These are phyloP conservation scores for Diaporthe humulicola DNA, from an alignment of 2,329 filamentous ascomycete genomes.

Conservation along the genomic window DNA sequence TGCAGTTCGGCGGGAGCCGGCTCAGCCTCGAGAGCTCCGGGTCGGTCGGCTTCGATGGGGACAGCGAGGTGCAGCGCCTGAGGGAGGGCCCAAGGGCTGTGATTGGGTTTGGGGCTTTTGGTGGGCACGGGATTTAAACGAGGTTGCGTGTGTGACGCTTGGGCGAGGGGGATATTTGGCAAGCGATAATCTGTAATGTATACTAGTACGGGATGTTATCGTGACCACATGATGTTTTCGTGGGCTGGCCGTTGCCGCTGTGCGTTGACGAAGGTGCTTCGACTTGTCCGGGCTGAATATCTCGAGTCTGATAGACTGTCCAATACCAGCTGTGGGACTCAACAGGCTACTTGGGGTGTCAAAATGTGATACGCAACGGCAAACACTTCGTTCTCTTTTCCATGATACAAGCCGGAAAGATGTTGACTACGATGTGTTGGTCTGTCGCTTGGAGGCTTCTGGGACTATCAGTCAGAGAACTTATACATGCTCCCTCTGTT, in stretches of 20 bases:
- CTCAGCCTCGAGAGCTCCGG: conserved; percentile 33
- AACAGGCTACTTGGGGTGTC: too few species aligned
- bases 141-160: background rate
- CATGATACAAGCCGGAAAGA: background rate
- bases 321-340: background rate
- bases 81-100: conserved; percentile 36
- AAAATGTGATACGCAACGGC: background rate
- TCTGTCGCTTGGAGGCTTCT: too few species aligned
- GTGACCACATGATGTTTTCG: background rate
- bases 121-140: background rate
- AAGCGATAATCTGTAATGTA: conserved; percentile 21
- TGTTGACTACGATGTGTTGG: background rate
- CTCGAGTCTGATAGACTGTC: background rate
- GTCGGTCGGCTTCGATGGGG: conserved; percentile 31
- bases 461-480: too few species aligned
- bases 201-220: conserved; percentile 8
- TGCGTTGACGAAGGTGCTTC: background rate
- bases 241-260: background rate
- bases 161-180: background rate
- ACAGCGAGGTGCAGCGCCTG: conserved; percentile 35
- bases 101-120: conserved; percentile 38
- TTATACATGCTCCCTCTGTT: too few species aligned
- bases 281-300: background rate
- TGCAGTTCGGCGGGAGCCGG: conserved; percentile 48
- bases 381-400: background rate